Evolutionary conservation across 148 eudicot species (phyloP).

Genomic region (Silene uniflora): DNA sequence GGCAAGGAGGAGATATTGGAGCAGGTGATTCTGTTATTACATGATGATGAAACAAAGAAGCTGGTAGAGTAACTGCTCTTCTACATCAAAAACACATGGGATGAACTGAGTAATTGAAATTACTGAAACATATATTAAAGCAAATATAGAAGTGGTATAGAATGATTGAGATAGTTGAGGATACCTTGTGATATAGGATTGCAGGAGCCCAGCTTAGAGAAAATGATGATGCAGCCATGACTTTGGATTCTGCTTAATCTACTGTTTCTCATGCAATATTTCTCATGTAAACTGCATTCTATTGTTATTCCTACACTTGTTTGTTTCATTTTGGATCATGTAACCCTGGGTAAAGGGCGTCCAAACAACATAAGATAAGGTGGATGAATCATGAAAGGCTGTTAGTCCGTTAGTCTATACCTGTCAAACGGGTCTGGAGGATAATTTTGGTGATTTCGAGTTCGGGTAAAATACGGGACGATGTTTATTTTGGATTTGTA

Average conservation of each 20-base stretch:
- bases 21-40: conserved; percentile 9
- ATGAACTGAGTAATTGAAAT: not conserved
- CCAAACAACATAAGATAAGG: conserved; percentile 33
- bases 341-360: conserved; percentile 9
- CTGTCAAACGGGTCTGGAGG: too few species aligned
- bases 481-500: too few species aligned
- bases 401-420: too few species aligned
- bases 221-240: conserved; percentile 54
- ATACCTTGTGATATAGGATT: conserved; percentile 38
- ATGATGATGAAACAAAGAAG: conserved; percentile 6
- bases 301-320: not conserved
- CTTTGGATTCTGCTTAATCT: not conserved
- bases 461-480: too few species aligned
- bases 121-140: not conserved
- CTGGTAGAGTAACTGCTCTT: conserved; percentile 18
- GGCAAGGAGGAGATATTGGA: conserved; percentile 13
- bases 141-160: not conserved
- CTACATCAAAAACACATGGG: conserved; percentile 7
- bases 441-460: too few species aligned
- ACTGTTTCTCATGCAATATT: conserved; percentile 4
- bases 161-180: not conserved
- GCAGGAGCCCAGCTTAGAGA: conserved; percentile 43
- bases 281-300: not conserved
- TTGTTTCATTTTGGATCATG: conserved; percentile 15
- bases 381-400: not conserved